Base-by-base conservation (phyloP, 2,329 filamentous ascomycete genomes). In the Cladobotryum mycophilum region DNA sequence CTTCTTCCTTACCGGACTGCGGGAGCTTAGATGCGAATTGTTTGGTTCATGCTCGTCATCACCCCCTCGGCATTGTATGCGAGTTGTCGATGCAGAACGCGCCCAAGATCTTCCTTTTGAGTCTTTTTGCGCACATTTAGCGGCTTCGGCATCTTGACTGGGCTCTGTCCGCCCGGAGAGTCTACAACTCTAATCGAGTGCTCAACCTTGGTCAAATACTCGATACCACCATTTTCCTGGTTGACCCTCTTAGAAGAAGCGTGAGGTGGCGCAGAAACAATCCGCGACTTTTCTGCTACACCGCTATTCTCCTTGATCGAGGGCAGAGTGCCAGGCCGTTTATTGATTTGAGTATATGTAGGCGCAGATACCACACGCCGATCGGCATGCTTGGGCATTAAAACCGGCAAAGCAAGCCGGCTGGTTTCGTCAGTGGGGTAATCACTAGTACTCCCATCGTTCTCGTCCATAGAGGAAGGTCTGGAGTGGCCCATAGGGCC, bases 111-210 rank as follows among this genome's bases (percentile, higher is more conserved):
- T 30, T 48, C 41, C 35, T 58, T 60, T 12, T 60, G 57, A 7
- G 58, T 45, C 55, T 70, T 71, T 59, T 73, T 76, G 45, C 68
- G 68, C 15, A 73, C 63, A 36, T 73, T 72, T 42, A 73, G 66
- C 25, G 70, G 69, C 43, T 65, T 62, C 0, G 73, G 70, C 2
- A 63, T 59, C 30, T 66, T 61, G 1, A 68, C 61, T 3, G 65
- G 63, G 42, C 61, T 66, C n/a, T 58, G 56, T 3, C 62, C 63
- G 2, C 68, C 68, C 3, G 76, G 73, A 3, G 78, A 78, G 51
- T 74, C 66, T n/a, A 81, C 78, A 5, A 81, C 63, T 5, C 78
- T 75, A 58, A 81, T 81, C 1, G 76, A 80, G 45, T 76, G 71
- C 51, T 76, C 72, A 3, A 71, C 70, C 33, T 65, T 68, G 45